Evolutionary conservation across 352 stramenopile species (phyloP).

Genomic region (Phytophthora lateralis): DNA sequence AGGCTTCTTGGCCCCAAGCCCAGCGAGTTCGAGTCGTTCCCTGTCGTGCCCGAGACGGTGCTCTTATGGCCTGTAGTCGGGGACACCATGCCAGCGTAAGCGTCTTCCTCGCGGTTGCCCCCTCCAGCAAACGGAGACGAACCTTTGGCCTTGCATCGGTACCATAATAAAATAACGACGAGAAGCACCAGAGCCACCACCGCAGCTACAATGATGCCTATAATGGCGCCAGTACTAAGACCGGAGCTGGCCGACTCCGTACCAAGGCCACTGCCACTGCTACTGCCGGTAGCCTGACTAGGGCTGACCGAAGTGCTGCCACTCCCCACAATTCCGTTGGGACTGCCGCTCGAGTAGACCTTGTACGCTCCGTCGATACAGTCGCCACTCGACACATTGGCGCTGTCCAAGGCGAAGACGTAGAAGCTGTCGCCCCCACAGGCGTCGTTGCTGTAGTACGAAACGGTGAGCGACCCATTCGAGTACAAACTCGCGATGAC

Average conservation of each 20-base stretch:
- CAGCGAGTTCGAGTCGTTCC: background rate
- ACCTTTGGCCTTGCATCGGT: background rate
- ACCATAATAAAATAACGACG: conserved; percentile 3
- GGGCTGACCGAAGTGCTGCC: no score
- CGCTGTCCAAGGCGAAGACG: no score
- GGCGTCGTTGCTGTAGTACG: no score
- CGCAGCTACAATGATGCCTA: conserved; percentile 12
- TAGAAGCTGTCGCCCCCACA: no score
- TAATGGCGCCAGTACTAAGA: conserved; percentile 5
- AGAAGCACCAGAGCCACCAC: conserved; percentile 4
- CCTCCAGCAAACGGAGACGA: background rate
- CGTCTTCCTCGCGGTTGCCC: no score
- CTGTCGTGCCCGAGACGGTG: background rate
- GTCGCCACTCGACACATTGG: no score
- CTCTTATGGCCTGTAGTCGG: background rate
- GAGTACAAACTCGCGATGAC: no score
- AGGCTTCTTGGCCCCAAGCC: conserved; percentile 1
- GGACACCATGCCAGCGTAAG: no score
- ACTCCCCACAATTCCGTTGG: no score
- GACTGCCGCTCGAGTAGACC: no score
- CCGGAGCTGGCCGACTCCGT: background rate
- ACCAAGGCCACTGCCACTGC: background rate
- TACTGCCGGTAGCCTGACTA: background rate
- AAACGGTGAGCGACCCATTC: no score
- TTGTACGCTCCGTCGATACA: no score